Percentiles rank a stretch among this genome's conserved stretches.
Evolutionary conservation across 2,329 filamentous ascomycete genomes (phyloP).

Genomic region (Xylaria sp.): DNA sequence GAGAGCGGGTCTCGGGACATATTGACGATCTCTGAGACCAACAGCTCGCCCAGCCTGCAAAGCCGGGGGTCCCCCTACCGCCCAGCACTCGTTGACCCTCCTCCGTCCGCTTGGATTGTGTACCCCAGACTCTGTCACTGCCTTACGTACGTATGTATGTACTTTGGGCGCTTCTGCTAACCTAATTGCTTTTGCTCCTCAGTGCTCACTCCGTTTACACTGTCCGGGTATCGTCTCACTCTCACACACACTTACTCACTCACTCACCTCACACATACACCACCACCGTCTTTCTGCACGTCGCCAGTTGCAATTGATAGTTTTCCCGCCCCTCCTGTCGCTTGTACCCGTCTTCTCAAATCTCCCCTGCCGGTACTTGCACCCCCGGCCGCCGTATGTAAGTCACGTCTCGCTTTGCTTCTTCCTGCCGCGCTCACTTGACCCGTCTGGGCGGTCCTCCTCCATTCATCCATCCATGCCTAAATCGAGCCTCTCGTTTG

Average conservation of each 20-base stretch:
- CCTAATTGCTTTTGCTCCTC: slow-evolving; percentile 16
- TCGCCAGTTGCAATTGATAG: slow-evolving; percentile 8
- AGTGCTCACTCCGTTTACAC: not conserved
- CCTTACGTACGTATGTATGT: not conserved
- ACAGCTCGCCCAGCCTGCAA: slow-evolving; percentile 10
- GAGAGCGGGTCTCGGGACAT: slow-evolving; percentile 33
- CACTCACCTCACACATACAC: slow-evolving; percentile 1
- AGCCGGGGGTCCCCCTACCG: slow-evolving; percentile 14
- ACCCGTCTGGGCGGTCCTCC: slow-evolving; percentile 33
- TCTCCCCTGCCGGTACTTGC: slow-evolving; percentile 31
- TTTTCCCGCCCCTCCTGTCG: not conserved
- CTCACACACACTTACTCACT: not conserved
- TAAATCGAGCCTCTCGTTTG: slow-evolving; percentile 30
- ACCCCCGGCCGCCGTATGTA: slow-evolving; percentile 23
- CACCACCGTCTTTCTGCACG: not conserved
- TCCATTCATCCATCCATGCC: slow-evolving; percentile 27
- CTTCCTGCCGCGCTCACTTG: slow-evolving; percentile 14
- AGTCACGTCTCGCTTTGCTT: slow-evolving; percentile 28
- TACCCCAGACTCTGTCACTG: slow-evolving; percentile 3
- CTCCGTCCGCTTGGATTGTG: not conserved
- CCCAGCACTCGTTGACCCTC: not conserved
- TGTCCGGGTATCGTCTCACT: slow-evolving; percentile 1
- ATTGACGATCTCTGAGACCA: slow-evolving; percentile 30
- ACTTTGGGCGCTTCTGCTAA: slow-evolving; percentile 10
- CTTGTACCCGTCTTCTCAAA: slow-evolving; percentile 13